Evolutionary conservation across 352 stramenopile genomes (phyloP).

Genomic region (Poterioochromonas sp.): DNA sequence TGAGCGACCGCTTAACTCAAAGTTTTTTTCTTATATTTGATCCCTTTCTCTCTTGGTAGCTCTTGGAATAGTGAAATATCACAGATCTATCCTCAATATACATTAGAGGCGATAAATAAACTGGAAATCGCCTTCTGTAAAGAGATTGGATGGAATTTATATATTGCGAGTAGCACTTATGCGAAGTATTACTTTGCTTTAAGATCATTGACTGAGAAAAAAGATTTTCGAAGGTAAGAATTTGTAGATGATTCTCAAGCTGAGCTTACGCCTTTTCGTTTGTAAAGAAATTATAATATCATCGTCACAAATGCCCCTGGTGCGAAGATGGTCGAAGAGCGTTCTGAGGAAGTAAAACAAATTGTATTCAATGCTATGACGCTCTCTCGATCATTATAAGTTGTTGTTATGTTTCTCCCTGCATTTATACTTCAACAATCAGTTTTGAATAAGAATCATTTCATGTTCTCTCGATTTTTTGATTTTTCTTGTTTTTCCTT

Average conservation of each 20-base stretch:
- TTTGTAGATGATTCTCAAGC: background rate
- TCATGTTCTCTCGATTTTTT: too few relatives aligned
- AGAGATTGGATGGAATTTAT: background rate
- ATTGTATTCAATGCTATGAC: background rate
- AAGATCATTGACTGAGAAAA: slow-evolving; percentile 39
- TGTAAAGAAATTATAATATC: slow-evolving; percentile 17
- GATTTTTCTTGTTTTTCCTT: too few relatives aligned
- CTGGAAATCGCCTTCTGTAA: slow-evolving; percentile 6
- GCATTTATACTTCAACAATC: too few relatives aligned
- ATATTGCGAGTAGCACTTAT: slow-evolving; percentile 29
- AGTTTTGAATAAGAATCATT: too few relatives aligned
- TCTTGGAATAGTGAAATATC: slow-evolving; percentile 25
- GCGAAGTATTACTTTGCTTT: slow-evolving; percentile 45
- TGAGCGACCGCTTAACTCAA: background rate
- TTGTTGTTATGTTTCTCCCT: too few relatives aligned
- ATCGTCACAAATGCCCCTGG: slow-evolving; percentile 19
- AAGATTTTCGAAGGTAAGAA: slow-evolving; percentile 27
- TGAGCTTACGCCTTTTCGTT: background rate
- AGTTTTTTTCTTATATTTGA: background rate
- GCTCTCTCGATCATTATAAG: background rate
- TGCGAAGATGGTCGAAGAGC: background rate
- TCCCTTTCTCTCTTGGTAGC: background rate
- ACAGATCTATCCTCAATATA: slow-evolving; percentile 21
- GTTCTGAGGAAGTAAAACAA: slow-evolving; percentile 12
- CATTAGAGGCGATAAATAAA: slow-evolving; percentile 18